Evolutionary conservation across 805 yeast species (phyloP).

Genomic region (Lipomyces kockii): DNA sequence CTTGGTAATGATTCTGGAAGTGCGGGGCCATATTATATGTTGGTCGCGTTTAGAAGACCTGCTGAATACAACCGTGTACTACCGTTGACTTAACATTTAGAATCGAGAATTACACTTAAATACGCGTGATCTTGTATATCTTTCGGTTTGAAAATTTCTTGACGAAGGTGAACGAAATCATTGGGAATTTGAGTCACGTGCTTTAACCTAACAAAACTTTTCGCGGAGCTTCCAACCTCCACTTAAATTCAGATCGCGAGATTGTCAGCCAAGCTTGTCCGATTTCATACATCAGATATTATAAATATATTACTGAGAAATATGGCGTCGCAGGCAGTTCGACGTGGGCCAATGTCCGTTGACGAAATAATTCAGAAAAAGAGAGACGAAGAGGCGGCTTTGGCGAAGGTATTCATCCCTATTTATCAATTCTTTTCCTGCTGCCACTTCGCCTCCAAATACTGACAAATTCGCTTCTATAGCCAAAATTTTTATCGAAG

Average conservation of each 20-base stretch:
- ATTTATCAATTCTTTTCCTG: background rate
- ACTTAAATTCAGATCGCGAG: background rate
- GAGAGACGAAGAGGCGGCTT: slow-evolving; percentile 32
- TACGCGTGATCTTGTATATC: background rate
- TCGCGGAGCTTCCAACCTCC: too few species aligned
- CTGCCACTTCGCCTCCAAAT: background rate
- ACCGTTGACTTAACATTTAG: background rate
- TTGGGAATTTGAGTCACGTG: too few species aligned
- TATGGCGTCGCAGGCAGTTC: slow-evolving; percentile 10
- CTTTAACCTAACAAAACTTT: too few species aligned
- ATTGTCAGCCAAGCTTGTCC: background rate
- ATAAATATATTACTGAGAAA: background rate
- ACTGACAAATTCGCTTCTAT: slow-evolving; percentile 20
- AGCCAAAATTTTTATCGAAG: slow-evolving; percentile 55
- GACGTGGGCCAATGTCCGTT: slow-evolving; percentile 42
- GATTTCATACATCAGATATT: background rate
- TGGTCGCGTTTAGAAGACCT: background rate
- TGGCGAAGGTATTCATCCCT: slow-evolving; percentile 23
- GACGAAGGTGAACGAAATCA: background rate
- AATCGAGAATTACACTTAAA: background rate
- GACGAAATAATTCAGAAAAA: slow-evolving; percentile 42
- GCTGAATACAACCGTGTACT: background rate
- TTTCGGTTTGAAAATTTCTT: background rate
- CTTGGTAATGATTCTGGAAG: slow-evolving; percentile 8
- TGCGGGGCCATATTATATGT: background rate